Conservation (phyloP, 2,329 filamentous ascomycete genomes). For the Epichloe festucae region DNA sequence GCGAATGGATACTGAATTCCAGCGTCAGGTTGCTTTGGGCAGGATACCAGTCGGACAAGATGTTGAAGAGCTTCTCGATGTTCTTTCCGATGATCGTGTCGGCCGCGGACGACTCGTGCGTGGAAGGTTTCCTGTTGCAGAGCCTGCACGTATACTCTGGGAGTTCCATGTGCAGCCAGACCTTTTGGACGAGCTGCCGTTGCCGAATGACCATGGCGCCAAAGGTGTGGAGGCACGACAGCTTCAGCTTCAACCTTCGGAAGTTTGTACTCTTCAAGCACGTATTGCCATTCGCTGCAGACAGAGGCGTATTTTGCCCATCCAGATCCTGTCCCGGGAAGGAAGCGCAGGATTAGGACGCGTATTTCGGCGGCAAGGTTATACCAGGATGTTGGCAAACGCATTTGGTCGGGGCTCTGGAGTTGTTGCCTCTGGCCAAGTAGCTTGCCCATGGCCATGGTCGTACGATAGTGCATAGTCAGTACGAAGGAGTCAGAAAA, state of each 20-base stretch:
- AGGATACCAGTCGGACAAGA: not conserved
- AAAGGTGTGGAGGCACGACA: not conserved
- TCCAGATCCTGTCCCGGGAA: not conserved
- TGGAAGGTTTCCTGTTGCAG: not conserved
- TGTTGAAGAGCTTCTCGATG: not conserved
- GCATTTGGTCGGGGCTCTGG: too few relatives aligned
- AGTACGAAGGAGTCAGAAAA: too few relatives aligned
- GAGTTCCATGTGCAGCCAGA: not conserved
- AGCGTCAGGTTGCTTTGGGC: not conserved
- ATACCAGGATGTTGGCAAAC: not conserved
- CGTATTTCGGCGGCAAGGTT: not conserved
- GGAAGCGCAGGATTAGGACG: not conserved
- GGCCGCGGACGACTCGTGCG: not conserved
- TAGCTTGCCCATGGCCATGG: too few relatives aligned
- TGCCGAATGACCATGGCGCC: not conserved
- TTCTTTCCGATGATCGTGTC: not conserved
- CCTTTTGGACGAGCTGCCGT: not conserved
- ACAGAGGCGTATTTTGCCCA: not conserved
- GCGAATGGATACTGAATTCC: not conserved
- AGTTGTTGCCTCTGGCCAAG: too few relatives aligned
- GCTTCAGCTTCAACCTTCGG: not conserved
- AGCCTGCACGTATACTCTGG: not conserved
- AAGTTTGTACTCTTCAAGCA: not conserved
- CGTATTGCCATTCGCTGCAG: not conserved
- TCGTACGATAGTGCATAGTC: too few relatives aligned